Evolutionary conservation across 1,284 basidiomycete genomes (phyloP).

Genomic region (Ustilago vetiveriae): DNA sequence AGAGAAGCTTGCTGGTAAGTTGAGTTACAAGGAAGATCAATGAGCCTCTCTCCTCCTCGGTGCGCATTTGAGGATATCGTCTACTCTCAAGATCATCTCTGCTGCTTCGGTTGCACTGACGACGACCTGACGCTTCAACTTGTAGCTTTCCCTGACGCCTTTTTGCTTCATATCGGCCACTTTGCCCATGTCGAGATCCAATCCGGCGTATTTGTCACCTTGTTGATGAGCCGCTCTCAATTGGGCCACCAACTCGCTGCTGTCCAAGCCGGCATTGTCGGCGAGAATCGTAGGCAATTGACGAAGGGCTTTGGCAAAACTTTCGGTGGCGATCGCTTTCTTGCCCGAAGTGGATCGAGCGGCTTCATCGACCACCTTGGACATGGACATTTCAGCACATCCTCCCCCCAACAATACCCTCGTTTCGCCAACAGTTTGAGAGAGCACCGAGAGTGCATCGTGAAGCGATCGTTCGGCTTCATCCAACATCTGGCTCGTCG

Average conservation of each 20-base stretch:
- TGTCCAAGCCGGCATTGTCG: slow-evolving; percentile 97
- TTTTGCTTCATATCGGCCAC: slow-evolving; percentile 88
- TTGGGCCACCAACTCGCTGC: slow-evolving; percentile 89
- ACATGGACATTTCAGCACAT: slow-evolving; percentile 98
- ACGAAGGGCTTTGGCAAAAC: slow-evolving; percentile 85
- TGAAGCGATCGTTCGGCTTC: slow-evolving; percentile 98
- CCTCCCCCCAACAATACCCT: slow-evolving; percentile 93
- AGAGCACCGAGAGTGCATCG: slow-evolving; percentile 94
- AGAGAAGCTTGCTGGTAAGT: too few relatives aligned
- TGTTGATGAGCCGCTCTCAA: slow-evolving; percentile 94
- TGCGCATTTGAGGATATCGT: slow-evolving; percentile 72
- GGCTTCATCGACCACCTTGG: slow-evolving; percentile 88
- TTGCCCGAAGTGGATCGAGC: slow-evolving; percentile 88
- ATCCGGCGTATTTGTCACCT: slow-evolving; percentile 82
- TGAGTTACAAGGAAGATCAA: slow-evolving; percentile 29
- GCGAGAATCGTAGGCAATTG: slow-evolving; percentile 91
- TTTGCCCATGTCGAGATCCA: slow-evolving; percentile 87
- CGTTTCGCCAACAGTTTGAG: slow-evolving; percentile 97
- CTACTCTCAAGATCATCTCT: slow-evolving; percentile 96
- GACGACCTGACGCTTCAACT: slow-evolving; percentile 94
- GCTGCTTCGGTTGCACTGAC: slow-evolving; percentile 93
- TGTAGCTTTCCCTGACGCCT: slow-evolving; percentile 95
- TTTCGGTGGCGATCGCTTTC: slow-evolving; percentile 93
- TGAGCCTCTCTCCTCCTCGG: slow-evolving; percentile 73
- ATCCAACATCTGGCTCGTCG: slow-evolving; percentile 98